Conservation (phyloP, 306 rosid genomes). For the Begonia peltatifolia region DNA sequence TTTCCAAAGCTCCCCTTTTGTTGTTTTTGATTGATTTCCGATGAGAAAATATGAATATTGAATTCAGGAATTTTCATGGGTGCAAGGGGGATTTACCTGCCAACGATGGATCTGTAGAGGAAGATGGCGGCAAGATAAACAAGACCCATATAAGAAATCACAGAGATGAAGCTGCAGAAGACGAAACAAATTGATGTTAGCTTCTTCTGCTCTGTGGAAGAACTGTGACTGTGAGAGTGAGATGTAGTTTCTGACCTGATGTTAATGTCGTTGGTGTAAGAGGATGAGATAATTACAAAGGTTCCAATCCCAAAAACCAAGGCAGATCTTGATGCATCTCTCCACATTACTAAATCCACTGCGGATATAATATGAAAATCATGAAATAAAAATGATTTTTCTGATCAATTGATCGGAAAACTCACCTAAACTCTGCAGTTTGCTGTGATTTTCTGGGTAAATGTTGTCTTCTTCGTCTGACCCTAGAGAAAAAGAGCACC, state of each 20-base stretch:
- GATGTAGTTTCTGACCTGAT: conserved; percentile 35
- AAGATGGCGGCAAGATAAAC: conserved; percentile 67
- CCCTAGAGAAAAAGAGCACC: conserved; percentile 20
- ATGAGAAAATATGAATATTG: not conserved
- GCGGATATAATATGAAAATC: conserved; percentile 3
- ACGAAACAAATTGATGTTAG: not conserved
- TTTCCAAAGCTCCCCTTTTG: conserved; percentile 41
- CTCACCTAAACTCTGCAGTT: conserved; percentile 72
- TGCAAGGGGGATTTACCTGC: conserved; percentile 34
- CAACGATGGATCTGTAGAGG: conserved; percentile 58
- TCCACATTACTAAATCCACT: conserved; percentile 94
- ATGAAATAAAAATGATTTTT: not conserved
- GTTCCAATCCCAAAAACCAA: conserved; percentile 74
- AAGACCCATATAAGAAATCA: conserved; percentile 59
- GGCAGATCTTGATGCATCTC: conserved; percentile 75
- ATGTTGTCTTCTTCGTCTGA: conserved; percentile 14
- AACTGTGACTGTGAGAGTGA: not conserved
- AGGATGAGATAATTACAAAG: conserved; percentile 59
- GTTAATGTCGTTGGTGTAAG: conserved; percentile 61
- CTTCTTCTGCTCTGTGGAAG: not conserved
- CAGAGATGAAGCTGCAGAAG: conserved; percentile 62
- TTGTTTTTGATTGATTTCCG: conserved; percentile 1
- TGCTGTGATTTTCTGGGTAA: conserved; percentile 54
- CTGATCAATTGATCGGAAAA: not conserved
- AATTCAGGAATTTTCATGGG: not conserved